Conservation (phyloP, 2,329 filamentous ascomycete genomes). For the Apiospora hydei region DNA sequence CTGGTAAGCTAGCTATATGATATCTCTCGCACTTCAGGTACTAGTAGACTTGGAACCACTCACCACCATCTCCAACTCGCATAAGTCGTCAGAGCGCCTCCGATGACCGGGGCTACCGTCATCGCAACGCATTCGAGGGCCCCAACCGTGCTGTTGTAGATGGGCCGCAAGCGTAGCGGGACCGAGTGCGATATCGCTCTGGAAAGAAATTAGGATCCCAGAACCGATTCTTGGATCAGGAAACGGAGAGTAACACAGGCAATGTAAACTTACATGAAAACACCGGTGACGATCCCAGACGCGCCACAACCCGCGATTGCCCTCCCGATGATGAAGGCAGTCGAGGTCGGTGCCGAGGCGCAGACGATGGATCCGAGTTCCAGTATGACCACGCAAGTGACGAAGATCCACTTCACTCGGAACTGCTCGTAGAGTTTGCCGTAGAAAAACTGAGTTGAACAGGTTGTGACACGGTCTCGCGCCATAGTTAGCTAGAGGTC, state of each 20-base stretch:
- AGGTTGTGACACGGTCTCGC: conserved; percentile 38
- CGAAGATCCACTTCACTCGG: conserved; percentile 44
- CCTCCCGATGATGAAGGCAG: conserved; percentile 50
- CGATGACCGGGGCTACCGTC: conserved; percentile 29
- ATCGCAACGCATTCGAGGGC: conserved; percentile 30
- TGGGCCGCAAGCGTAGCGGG: conserved; percentile 31
- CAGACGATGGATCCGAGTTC: conserved; percentile 50
- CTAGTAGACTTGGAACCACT: neutral
- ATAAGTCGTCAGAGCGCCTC: conserved; percentile 33
- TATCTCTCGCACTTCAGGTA: too few relatives aligned
- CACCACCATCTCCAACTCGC: conserved; percentile 48
- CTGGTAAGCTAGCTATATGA: too few relatives aligned
- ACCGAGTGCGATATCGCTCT: conserved; percentile 24
- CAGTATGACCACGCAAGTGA: conserved; percentile 44
- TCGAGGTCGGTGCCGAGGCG: conserved; percentile 47
- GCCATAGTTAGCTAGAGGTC: neutral
- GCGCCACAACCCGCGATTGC: conserved; percentile 49
- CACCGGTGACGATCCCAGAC: conserved; percentile 45
- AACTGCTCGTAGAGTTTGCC: conserved; percentile 50
- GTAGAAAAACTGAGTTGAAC: conserved; percentile 49
- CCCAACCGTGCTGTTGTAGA: conserved; percentile 27
- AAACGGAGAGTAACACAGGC: neutral
- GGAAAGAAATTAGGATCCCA: neutral
- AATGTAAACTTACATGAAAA: conserved; percentile 25
- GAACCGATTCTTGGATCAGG: too few relatives aligned